These are phyloP conservation scores for Glarea lozoyensis DNA, from an alignment of 495 filamentous ascomycete genomes.

Conservation along the genomic window DNA sequence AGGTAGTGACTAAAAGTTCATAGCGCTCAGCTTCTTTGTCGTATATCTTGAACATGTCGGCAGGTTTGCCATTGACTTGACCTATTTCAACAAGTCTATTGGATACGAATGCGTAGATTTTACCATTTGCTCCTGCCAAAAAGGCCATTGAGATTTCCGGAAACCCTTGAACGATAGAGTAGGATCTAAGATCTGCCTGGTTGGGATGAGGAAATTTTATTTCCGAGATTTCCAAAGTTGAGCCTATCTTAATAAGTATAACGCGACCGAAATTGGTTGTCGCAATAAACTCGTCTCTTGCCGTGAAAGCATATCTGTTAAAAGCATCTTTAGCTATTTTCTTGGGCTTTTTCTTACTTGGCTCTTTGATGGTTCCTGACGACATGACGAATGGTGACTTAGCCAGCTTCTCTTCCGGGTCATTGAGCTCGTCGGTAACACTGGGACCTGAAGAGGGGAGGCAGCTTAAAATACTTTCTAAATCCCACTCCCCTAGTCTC, in stretches of 20 bases:
- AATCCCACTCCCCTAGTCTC: too few species aligned
- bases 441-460: too few species aligned
- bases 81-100: constrained; percentile 15
- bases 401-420: too few species aligned
- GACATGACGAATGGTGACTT: too few species aligned
- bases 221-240: constrained; percentile 29
- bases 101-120: constrained; percentile 37
- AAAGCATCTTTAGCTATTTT: constrained; percentile 37
- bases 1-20: constrained; percentile 14
- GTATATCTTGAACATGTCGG: constrained; percentile 19
- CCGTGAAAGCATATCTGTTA: constrained; percentile 59
- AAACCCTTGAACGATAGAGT: constrained; percentile 32
- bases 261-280: constrained; percentile 53
- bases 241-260: constrained; percentile 36
- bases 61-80: constrained; percentile 37
- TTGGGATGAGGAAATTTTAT: constrained; percentile 24
- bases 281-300: constrained; percentile 43
- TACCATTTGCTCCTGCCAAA: constrained; percentile 45
- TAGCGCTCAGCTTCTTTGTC: constrained; percentile 2
- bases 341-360: constrained; percentile 11
- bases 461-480: too few species aligned
- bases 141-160: constrained; percentile 28
- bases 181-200: constrained; percentile 28
- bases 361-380: too few species aligned
- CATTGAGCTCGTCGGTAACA: too few species aligned